phyloP scores from a whole-genome alignment of 306 rosid species.

The Comarum palustre region DNA sequence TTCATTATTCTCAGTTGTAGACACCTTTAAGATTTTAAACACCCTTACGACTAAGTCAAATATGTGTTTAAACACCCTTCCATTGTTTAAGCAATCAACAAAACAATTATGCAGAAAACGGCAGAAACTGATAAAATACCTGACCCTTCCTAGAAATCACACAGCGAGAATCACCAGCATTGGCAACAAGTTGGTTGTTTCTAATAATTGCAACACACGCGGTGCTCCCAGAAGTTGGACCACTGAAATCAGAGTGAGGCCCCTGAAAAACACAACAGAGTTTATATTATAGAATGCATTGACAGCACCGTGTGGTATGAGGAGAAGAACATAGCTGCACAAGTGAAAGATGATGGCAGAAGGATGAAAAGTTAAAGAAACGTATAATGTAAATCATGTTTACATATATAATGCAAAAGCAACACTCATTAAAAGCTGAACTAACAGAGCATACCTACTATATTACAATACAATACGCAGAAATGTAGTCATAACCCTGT shows the following conservation, averaged over 20 bases:
- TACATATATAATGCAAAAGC: background rate
- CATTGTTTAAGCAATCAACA: slow-evolving; percentile 1
- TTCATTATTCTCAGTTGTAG: background rate
- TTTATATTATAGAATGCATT: slow-evolving; percentile 18
- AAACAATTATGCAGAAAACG: background rate
- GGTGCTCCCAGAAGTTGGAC: slow-evolving; percentile 97
- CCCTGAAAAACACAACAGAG: slow-evolving; percentile 52
- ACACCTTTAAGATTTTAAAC: background rate
- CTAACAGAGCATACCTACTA: background rate
- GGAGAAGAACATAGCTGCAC: background rate
- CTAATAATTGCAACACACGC: slow-evolving; percentile 89
- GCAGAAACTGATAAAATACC: slow-evolving; percentile 43
- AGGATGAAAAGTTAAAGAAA: background rate
- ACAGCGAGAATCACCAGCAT: slow-evolving; percentile 99
- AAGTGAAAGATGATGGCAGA: background rate
- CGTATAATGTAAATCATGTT: background rate
- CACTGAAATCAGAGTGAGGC: slow-evolving; percentile 90
- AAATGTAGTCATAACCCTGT: background rate
- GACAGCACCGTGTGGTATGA: background rate
- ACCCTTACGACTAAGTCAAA: background rate
- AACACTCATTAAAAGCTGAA: background rate
- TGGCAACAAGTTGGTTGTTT: slow-evolving; percentile 82
- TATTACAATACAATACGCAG: slow-evolving; percentile 3
- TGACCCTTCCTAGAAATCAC: slow-evolving; percentile 91
- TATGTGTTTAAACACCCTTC: background rate